Percentiles rank a stretch among this genome's conserved stretches.
phyloP scores from a whole-genome alignment of 768 basidiomycete species.

The Boletus rubescentipes region DNA sequence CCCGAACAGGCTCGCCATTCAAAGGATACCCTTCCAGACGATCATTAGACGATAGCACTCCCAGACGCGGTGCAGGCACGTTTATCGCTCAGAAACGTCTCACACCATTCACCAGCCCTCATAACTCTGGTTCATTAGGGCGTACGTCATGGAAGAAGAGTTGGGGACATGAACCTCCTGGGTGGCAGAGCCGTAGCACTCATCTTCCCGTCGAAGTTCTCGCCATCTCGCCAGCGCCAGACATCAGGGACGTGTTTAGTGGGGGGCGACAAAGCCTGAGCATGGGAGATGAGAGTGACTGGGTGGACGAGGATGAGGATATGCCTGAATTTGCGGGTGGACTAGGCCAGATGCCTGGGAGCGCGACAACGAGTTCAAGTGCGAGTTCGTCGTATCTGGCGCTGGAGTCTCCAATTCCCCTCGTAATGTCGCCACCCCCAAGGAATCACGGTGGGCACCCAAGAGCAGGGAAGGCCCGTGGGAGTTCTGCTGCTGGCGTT shows the following conservation, averaged over 20 bases:
- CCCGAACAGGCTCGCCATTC: constrained; percentile 65
- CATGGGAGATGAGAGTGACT: constrained; percentile 78
- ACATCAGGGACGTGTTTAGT: constrained; percentile 78
- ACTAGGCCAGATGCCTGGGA: constrained; percentile 56
- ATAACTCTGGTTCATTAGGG: constrained; percentile 46
- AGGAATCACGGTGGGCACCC: constrained; percentile 43
- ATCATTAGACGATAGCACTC: constrained; percentile 47
- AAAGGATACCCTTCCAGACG: constrained; percentile 47
- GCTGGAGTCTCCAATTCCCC: constrained; percentile 41
- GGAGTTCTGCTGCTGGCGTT: constrained; percentile 23
- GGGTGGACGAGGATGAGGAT: constrained; percentile 88
- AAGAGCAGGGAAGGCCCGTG: constrained; percentile 33
- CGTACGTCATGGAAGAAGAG: constrained; percentile 87
- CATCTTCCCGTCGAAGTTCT: constrained; percentile 77
- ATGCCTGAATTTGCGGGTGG: constrained; percentile 70
- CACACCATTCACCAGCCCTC: constrained; percentile 67
- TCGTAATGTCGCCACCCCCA: constrained; percentile 49
- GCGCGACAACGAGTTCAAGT: constrained; percentile 27
- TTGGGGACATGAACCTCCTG: constrained; percentile 85
- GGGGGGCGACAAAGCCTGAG: constrained; percentile 53
- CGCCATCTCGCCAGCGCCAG: constrained; percentile 53
- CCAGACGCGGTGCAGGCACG: constrained; percentile 47
- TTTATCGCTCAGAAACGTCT: constrained; percentile 82
- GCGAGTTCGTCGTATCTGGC: constrained; percentile 24
- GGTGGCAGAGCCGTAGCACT: constrained; percentile 68